Base-by-base conservation (phyloP, 2,329 filamentous ascomycete species). In the Colletotrichum acutatum region DNA sequence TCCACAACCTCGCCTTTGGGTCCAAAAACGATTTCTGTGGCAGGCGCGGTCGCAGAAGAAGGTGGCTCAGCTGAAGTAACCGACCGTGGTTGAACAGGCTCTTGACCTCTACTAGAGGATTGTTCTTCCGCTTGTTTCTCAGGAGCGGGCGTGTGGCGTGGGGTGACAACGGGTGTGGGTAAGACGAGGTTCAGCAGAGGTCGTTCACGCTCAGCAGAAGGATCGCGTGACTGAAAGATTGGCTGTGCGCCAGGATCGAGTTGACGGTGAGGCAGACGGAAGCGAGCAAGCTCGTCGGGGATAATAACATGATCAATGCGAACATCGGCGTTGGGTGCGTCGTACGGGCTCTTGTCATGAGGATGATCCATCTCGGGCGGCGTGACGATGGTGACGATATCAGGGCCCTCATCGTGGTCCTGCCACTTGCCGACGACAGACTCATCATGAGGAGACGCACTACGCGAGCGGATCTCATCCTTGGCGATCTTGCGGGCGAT, bases 311-410 rank as follows among this genome's bases (percentile, higher is more conserved):
- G 87, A 78, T 92, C 90, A 71, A 91, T 88, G 64, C 83, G 84
- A 66, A 92, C 90, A 78, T 92, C 90, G n/a, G 90, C 90, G 77
- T 92, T 85, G 2, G 90, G 90, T 8, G 81, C 87, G 74, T 88
- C 88, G 69, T 88, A 92, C 9, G 81, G 85, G 67, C 84, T 86
- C 80, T 87, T 87, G 53, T 84, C 84, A 11, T 83, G 81, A 68
- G 78, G 79, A 5, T 84, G 80, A 37, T 86, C 83, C 83, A 87
- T 86, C 70, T 85, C 85, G 24, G 89, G 89, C 12, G 90, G 89
- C 2, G 89, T 88, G 65, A 89, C 85, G 69, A 91, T 89, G 61
- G 84, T 83, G 58, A 85, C 78, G n/a, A 82, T 67, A 42, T 80
- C 78, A 9, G 82, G 77, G 5, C 52, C 54, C 16, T 84, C 77